phyloP scores from a whole-genome alignment of 1,139 yeast species.

The Suhomyces atakaporum region DNA sequence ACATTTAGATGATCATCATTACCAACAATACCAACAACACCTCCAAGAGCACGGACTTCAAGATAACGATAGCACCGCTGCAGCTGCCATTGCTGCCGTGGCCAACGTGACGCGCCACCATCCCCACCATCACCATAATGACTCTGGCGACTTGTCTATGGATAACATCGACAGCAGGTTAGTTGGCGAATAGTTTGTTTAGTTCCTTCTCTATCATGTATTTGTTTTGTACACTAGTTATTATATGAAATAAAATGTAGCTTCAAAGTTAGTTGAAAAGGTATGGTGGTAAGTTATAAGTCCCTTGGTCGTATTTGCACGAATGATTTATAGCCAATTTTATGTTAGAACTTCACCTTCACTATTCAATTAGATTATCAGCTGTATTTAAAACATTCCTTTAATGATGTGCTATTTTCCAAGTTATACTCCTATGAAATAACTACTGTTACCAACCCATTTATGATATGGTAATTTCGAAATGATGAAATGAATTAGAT shows the following conservation, averaged over 20 bases:
- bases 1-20: slow-evolving; percentile 32
- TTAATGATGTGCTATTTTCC: not conserved
- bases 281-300: too few relatives aligned
- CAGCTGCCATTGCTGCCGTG: slow-evolving; percentile 49
- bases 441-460: too few relatives aligned
- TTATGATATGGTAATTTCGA: too few relatives aligned
- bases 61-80: slow-evolving; percentile 33
- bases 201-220: slow-evolving; percentile 9
- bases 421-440: too few relatives aligned
- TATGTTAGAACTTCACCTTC: too few relatives aligned
- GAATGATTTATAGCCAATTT: not conserved
- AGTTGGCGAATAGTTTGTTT: slow-evolving; percentile 40
- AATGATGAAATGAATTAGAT: too few relatives aligned
- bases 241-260: too few relatives aligned
- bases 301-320: not conserved
- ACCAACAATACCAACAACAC: slow-evolving; percentile 38
- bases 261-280: not conserved
- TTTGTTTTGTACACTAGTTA: slow-evolving; percentile 14
- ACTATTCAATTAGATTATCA: too few relatives aligned
- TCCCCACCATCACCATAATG: slow-evolving; percentile 27
- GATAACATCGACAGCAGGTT: slow-evolving; percentile 51
- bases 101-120: slow-evolving; percentile 35
- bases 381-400: not conserved
- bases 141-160: slow-evolving; percentile 43
- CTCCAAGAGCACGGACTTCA: slow-evolving; percentile 29